phyloP scores from a whole-genome alignment of 345 rosid species.

The Heritiera littoralis region DNA sequence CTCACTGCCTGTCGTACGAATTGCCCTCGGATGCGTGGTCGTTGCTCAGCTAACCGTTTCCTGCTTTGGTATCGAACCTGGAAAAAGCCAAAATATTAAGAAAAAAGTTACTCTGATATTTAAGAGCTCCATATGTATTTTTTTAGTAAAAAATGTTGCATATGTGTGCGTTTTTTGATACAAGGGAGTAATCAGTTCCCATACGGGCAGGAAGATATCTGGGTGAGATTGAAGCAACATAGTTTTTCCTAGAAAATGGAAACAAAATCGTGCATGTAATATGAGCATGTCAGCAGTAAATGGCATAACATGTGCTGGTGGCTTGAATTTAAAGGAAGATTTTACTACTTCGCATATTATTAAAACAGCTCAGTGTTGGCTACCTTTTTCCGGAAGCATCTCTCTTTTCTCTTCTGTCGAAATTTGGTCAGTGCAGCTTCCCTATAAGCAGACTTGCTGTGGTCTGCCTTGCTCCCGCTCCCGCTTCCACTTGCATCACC shows the following conservation, averaged over 20 bases:
- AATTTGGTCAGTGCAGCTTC: constrained; percentile 47
- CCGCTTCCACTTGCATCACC: constrained; percentile 36
- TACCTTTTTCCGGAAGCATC: constrained; percentile 50
- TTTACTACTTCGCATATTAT: neutral
- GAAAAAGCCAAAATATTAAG: neutral
- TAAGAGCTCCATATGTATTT: neutral
- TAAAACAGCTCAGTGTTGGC: neutral
- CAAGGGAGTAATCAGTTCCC: neutral
- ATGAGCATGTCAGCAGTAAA: constrained; percentile 1
- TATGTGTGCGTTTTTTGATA: neutral
- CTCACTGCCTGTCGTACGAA: constrained; percentile 33
- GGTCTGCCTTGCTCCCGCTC: constrained; percentile 32
- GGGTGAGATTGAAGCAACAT: neutral
- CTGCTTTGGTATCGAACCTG: constrained; percentile 43
- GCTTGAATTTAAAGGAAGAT: neutral
- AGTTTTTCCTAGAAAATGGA: constrained; percentile 2
- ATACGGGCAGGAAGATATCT: neutral
- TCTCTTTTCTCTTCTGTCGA: constrained; percentile 35
- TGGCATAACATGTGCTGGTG: constrained; percentile 2
- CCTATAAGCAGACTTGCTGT: constrained; percentile 31
- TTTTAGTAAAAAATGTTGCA: neutral
- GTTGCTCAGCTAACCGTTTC: constrained; percentile 38
- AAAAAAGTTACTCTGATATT: neutral
- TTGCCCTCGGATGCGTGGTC: constrained; percentile 36
- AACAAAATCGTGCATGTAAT: neutral